Base-by-base conservation (phyloP, 495 filamentous ascomycete genomes). In the Aspergillus asperescens region DNA sequence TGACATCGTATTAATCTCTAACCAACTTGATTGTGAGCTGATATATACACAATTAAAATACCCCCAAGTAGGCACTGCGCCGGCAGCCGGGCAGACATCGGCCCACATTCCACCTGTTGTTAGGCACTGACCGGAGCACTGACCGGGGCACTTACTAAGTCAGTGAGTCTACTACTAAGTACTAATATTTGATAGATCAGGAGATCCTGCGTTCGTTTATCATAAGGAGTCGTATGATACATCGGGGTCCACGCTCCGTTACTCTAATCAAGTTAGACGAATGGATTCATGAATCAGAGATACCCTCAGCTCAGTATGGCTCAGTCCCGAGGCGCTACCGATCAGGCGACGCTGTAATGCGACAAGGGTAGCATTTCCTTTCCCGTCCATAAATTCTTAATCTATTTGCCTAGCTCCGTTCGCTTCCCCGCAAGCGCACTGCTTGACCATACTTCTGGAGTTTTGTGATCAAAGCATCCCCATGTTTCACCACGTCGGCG, bases 361-460 rank as follows among this genome's bases (percentile, higher is more conserved):
- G 40, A 40, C 25, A 20, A 38, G 23, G 22, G 37, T 4, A 37
- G 16, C 15, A 27, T 7, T 24, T 16, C 41, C 24, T 37, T 50
- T 48, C 31, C 51, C 27, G 22, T 44, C 16, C 31, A 28, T 23
- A 10, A 10, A 35, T 47, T 19, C 29, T 47, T 34, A 3, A 50
- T 50, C 23, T 46, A 58, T 18, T 46, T 44, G 40, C 37, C 58
- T 70, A 84, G 52, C 77, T 88, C 56, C 93, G 81, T 75, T 97
- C 93, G 67, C 91, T 97, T 20, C 93, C 93, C 54, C 94, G 81
- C 71, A 98, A 78, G 59, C 94, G 79, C 25, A 98, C 93, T 3
- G 92, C 86, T 74, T 98, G 93, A 18, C 93, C 93, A 64, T 96
- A 98, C 75, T 97, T 98, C 74, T 98, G 93, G 45, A 98, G 77